Base-by-base conservation (phyloP, 176 grass and related monocot genomes). In the Lolium multiflorum region DNA sequence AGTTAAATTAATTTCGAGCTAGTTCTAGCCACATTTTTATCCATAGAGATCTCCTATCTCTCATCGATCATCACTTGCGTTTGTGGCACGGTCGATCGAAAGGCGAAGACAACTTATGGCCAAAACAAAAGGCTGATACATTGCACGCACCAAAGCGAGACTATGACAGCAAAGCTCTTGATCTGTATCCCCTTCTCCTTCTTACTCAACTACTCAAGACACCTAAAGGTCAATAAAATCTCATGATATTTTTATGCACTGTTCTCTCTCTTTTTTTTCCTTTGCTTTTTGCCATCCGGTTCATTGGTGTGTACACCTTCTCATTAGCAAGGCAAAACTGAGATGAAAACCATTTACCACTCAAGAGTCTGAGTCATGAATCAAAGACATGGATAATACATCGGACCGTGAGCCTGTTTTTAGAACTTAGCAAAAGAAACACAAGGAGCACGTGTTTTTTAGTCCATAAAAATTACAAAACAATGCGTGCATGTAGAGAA, bases 161-260 rank as follows among this genome's bases (percentile, higher is more conserved):
- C 74, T 82, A 64, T 47, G 83, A 97, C 90, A 97, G 84, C 92
- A 90, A 97, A 87, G 80, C 83, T 82, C 67, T 69, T 74, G 70
- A 48, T 83, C 90, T 87, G 86, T 89, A 92, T 89, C 81, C 71
- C 82, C 92, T 91, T 92, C 95, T 87, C n/a, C n/a, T n/a, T n/a
- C n/a, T n/a, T n/a, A n/a, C n/a, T n/a, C n/a, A n/a, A n/a, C n/a
- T 71, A 84, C 48, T 92, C 83, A 97, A 90, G 92, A 87, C 64
- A 89, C 92, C 85, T 83, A 91, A 94, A 97, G 82, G 20, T 72
- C 44, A 72, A 72, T 47, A 67, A 46, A 72, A 47, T 89, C 89
- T 77, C 91, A 90, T 94, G 82, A 87, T 81, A 84, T 82, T 82
- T 91, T 86, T 79, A 17, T 26, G 26, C 31, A 74, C 43, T 24